Base-by-base conservation (phyloP, 345 rosid genomes). In the Syzygium jambos region DNA sequence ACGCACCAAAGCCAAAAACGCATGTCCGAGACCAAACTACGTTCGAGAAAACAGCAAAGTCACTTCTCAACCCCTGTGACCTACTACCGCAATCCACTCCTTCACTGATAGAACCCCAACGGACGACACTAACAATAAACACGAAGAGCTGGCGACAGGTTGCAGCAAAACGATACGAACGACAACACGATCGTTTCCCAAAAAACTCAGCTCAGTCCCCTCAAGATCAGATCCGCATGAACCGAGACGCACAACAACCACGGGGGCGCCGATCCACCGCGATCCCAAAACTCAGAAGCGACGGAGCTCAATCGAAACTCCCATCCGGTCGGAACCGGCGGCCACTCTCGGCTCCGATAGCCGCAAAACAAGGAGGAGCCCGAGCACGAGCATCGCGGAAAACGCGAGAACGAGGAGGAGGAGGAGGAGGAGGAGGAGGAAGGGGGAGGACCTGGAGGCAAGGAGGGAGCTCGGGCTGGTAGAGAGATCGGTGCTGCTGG, bases 381-480 rank as follows among this genome's bases (percentile, higher is more conserved):
- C 15, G 43, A 30, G n/a, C 25, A 12, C 63, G 7, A 30, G 59
- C 43, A 38, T 3, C 0, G 56, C 78, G 19, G 63, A 57, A 21
- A 29, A 84, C 68, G 84, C 17, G 43, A 38, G n/a, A 19, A 9
- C 30, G 85, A 56, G 73, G 80, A 84, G 85, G 51, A 63, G 52
- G 85, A 8, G 22, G 80, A 83, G 57, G 10, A 41, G 84, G 57
- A 95, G 41, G 80, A 84, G 85, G 51, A 63, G 52, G 85, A 9
- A 41, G 11, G 80, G 78, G 57, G 10, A 13, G 84, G 57, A 95
- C 98, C 98, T 97, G 96, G n/a, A 97, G 99, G 85, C 99, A 97
- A 61, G 98, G 98, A 93, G 99, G 98, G 87, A 97, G 94, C 51
- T 90, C 93, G 6, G 99, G 98, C 3, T 92, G 96, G 92, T 96